Conservation (phyloP, 2,329 filamentous ascomycete genomes). For the Alternaria alternata region DNA sequence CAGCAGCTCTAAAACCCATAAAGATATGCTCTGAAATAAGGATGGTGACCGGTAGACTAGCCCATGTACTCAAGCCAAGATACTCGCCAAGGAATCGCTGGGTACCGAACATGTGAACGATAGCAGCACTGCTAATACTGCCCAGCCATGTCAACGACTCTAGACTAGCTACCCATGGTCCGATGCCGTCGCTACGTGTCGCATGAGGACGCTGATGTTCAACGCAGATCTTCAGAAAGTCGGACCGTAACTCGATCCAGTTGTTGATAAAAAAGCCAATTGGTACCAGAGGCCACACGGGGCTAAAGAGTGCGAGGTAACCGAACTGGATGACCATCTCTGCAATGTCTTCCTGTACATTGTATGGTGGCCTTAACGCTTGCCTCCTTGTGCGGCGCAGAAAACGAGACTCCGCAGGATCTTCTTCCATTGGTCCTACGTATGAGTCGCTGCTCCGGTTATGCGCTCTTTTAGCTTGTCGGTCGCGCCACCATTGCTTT, state of each 20-base stretch:
- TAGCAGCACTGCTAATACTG: conserved; percentile 42
- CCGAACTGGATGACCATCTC: conserved; percentile 50
- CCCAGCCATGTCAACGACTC: conserved; percentile 47
- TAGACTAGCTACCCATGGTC: conserved; percentile 44
- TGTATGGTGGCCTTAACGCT: conserved; percentile 38
- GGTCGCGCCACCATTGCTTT: conserved; percentile 43
- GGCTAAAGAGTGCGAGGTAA: conserved; percentile 46
- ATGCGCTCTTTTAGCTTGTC: conserved; percentile 20
- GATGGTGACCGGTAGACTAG: conserved; percentile 41
- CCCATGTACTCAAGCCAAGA: conserved; percentile 35
- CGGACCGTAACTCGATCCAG: conserved; percentile 47
- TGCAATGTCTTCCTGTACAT: conserved; percentile 47
- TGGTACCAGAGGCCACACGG: conserved; percentile 46
- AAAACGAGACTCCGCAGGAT: conserved; percentile 41
- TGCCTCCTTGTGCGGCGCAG: conserved; percentile 41
- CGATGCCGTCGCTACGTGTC: conserved; percentile 41
- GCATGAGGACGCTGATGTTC: conserved; percentile 43
- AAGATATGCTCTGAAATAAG: conserved; percentile 46
- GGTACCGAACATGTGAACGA: conserved; percentile 44
- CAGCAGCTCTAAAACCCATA: conserved; percentile 39
- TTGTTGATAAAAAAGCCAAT: conserved; percentile 50
- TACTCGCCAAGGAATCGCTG: conserved; percentile 22
- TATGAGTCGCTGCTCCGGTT: not conserved
- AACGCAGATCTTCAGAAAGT: conserved; percentile 46
- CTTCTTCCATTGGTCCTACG: conserved; percentile 24